Percentiles rank a stretch among this genome's conserved stretches.
Evolutionary conservation across 331 rosid species (phyloP).

Genomic region (Cydonia oblonga): DNA sequence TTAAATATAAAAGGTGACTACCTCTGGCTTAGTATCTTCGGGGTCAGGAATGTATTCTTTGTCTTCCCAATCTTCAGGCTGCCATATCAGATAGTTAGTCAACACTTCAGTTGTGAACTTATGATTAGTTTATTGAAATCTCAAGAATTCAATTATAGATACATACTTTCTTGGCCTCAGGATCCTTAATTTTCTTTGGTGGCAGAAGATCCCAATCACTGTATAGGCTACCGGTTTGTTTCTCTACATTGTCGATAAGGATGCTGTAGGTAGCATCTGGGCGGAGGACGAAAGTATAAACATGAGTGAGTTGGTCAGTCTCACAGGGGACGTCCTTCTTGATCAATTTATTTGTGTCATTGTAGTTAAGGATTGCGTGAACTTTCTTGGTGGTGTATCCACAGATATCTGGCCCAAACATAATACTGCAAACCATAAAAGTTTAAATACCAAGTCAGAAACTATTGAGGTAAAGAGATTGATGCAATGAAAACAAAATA

Average conservation of each 20-base stretch:
- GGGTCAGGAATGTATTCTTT: slow-evolving; percentile 88
- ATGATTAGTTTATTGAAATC: not conserved
- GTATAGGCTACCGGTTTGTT: slow-evolving; percentile 92
- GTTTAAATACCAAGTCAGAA: slow-evolving; percentile 10
- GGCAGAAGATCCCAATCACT: slow-evolving; percentile 88
- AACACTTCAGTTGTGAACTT: not conserved
- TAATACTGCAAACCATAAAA: slow-evolving; percentile 52
- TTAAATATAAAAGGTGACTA: not conserved
- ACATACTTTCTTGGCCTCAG: slow-evolving; percentile 77
- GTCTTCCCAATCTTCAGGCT: slow-evolving; percentile 99
- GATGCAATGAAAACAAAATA: not conserved
- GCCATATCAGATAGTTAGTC: slow-evolving; percentile 5
- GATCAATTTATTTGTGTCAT: slow-evolving; percentile 71
- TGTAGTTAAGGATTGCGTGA: slow-evolving; percentile 74
- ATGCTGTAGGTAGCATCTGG: slow-evolving; percentile 92
- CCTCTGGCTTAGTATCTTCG: slow-evolving; percentile 97
- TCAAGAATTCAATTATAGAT: not conserved
- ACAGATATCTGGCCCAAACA: slow-evolving; percentile 99
- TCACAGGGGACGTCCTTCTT: slow-evolving; percentile 99
- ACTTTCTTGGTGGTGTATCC: slow-evolving; percentile 98
- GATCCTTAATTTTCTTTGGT: slow-evolving; percentile 82
- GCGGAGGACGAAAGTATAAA: slow-evolving; percentile 82
- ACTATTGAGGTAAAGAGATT: not conserved
- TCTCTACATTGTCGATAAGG: slow-evolving; percentile 82
- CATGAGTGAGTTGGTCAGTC: slow-evolving; percentile 91